Evolutionary conservation across 2,329 filamentous ascomycete species (phyloP), one percentile per base, ranked within the genome.

Genomic region (Stagonosporopsis chrysanthemi): DNA sequence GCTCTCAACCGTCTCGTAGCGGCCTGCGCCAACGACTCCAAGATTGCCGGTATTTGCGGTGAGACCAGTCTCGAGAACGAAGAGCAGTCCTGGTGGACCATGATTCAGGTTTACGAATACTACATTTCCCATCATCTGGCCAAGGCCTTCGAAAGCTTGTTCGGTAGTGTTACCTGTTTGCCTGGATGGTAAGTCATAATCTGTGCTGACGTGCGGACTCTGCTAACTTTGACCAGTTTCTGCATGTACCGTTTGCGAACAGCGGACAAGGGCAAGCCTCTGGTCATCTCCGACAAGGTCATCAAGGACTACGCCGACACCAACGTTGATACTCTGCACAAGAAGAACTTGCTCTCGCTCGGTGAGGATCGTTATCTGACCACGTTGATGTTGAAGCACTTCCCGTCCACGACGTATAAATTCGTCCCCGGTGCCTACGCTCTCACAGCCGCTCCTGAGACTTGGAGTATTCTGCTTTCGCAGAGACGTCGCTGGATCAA

Each of bases 51-150:
- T 79, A 97, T 98, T 61, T 99, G 95, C 75, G 95, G 95, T 74
- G 95, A 99, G 77, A 99, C 95, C 1, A 95, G 89, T 77, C 83
- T 99, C 70, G 91, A 97, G 75, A 99, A 99, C 71, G 94, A 97
- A 76, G 92, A 97, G 69, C 86, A 89, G 65, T 93, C 89, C 70
- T 98, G 93, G 92, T 97, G 92, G 91, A 99, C 95, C 12, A 99
- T 99, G 95, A 99, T 99, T 71, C 95, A 99, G 77, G 95, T 99
- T 64, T 99, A 99, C 80, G 95, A 99, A 77, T 99, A 99, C 82
- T 99, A 93, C 77, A 99, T 99, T 73, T 98, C 95, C 28, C 95
- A 99, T 83, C 90, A 99, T 78, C 81, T 99, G 75, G 84, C 95
- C 51, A 99, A 99, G 81, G 92, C 95, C 61, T 99, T 99, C 74